Percentiles rank a stretch among this genome's conserved stretches.
These are phyloP conservation scores for Acacia confusa DNA, from an alignment of 306 rosid species.

Conservation along the genomic window DNA sequence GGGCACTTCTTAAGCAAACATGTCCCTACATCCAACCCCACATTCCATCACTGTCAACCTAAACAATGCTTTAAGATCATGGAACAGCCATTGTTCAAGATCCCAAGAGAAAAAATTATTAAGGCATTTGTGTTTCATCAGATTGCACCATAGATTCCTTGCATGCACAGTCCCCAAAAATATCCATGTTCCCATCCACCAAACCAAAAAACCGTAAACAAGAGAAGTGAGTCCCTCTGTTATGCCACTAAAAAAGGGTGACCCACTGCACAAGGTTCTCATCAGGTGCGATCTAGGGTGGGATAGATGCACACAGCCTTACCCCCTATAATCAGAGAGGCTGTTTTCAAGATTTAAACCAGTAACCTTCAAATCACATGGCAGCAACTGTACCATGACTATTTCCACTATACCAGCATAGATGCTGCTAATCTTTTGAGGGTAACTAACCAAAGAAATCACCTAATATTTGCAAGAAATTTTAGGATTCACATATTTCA, in stretches of 20 bases:
- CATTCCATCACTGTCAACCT: background rate
- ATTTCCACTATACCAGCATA: too few species aligned
- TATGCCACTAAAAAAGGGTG: too few species aligned
- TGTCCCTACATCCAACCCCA: background rate
- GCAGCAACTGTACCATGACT: too few species aligned
- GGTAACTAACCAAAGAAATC: background rate
- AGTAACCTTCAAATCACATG: too few species aligned
- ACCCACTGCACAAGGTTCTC: too few species aligned
- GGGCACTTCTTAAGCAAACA: background rate
- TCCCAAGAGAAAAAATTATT: background rate
- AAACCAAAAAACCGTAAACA: background rate
- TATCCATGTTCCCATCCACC: too few species aligned
- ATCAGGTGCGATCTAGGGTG: too few species aligned
- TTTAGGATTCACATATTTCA: background rate
- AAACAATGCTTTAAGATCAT: background rate
- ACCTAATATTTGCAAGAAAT: background rate
- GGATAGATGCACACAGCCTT: too few species aligned
- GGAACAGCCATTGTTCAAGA: background rate
- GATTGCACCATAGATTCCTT: background rate
- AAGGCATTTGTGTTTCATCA: background rate
- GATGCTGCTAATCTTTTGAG: too few species aligned
- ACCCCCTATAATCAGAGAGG: too few species aligned
- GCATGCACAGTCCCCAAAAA: background rate
- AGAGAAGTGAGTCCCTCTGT: too few species aligned
- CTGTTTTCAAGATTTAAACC: too few species aligned